A percentile compares a stretch with the other conserved stretches of the same genome.
Evolutionary conservation across 129 eudicot genomes (phyloP).

Genomic region (Artemisia argyi): DNA sequence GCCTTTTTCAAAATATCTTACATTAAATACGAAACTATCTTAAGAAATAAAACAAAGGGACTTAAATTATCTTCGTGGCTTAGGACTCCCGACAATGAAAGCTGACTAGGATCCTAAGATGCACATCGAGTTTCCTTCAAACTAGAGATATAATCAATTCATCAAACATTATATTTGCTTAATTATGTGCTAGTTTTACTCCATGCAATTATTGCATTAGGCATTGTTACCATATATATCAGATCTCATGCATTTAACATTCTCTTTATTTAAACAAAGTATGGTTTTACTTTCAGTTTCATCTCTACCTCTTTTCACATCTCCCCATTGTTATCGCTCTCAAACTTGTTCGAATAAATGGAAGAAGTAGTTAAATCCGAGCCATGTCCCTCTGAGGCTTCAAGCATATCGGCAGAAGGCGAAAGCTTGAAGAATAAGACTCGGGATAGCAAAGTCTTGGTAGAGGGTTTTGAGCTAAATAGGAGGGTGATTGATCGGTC

Average conservation of each 20-base stretch:
- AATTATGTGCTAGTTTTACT: slow-evolving; percentile 39
- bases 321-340: slow-evolving; percentile 7
- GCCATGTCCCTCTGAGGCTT: slow-evolving; percentile 52
- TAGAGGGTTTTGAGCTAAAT: slow-evolving; percentile 23
- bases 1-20: slow-evolving; percentile 31
- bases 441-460: slow-evolving; percentile 13
- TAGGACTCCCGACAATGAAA: slow-evolving; percentile 28
- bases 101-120: slow-evolving; percentile 27
- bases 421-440: slow-evolving; percentile 34
- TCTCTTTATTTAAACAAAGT: slow-evolving; percentile 38
- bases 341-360: slow-evolving; percentile 12
- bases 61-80: slow-evolving; percentile 4
- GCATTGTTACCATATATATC: slow-evolving; percentile 43
- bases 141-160: slow-evolving; percentile 39
- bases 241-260: slow-evolving; percentile 47
- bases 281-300: too few species aligned
- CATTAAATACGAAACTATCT: slow-evolving; percentile 34
- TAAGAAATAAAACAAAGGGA: slow-evolving; percentile 22
- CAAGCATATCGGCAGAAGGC: slow-evolving; percentile 58
- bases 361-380: slow-evolving; percentile 29
- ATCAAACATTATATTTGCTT: slow-evolving; percentile 28
- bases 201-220: slow-evolving; percentile 45
- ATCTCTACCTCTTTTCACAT: slow-evolving; percentile 8
- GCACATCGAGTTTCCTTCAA: slow-evolving; percentile 33
- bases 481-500: slow-evolving; percentile 15